Base-by-base conservation (phyloP, 1,284 basidiomycete species). In the Leccinum subfulvum region DNA sequence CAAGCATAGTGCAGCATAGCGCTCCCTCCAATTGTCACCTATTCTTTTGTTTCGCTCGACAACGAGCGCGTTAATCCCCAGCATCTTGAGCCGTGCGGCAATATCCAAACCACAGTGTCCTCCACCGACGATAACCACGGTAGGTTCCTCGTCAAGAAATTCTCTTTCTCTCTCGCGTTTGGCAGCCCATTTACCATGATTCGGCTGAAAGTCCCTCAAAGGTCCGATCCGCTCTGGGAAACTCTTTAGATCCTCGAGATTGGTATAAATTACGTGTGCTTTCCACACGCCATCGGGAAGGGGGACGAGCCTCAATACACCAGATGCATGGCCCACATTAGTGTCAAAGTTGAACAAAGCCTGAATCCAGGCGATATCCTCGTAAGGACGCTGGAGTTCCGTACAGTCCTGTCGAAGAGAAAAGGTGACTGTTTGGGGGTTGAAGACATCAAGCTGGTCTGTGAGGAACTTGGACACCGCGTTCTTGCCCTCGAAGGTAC, bases 291-390 rank as follows among this genome's bases (percentile, higher is more conserved):
- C 76, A 56, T 71, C 66, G 3, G 76, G 66, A 28, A 79, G 78
- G 11, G 80, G 83, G n/a, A 87, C 77, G 21, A 88, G 77, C 37
- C 81, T 78, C 55, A 84, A 78, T 49, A 87, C 68, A 21, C 83
- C 85, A 54, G 76, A 80, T 1, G 76, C 76, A 57, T 73, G 68
- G 0, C 84, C 85, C 7, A 78, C 72, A 28, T 74, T 71, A n/a
- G 84, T 85, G 59, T 80, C 77, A 65, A 87, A 88, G 7, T 74
- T 74, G 71, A 85, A 86, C 57, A 80, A 75, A 1, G 76, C 77
- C 57, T 81, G 78, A 44, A 87, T 77, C 82, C 84, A 87, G 2
- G 76, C 79, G 21, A 88, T 70, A 65, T 85, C 84, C 2, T 80
- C 77, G 65, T 79, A 83, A 0, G 82, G 81, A 53, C 71, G 69